phyloP scores from a whole-genome alignment of 2,329 filamentous ascomycete genomes.

The Verticillium isaacii region DNA sequence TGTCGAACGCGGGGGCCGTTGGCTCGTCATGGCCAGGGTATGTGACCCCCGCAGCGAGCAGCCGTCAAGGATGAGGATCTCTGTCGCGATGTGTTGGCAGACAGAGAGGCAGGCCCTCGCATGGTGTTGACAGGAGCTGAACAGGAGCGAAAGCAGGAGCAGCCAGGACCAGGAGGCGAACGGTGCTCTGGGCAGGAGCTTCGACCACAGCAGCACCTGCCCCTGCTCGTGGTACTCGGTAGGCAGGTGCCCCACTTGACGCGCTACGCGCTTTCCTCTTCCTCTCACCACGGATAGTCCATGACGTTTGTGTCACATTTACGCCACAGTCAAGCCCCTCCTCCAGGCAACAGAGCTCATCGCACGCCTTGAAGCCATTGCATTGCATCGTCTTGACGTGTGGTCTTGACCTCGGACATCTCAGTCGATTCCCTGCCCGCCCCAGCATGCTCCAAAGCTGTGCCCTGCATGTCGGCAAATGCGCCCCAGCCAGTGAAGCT shows the following conservation, averaged over 20 bases:
- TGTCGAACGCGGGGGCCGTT: not conserved
- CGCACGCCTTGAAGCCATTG: not conserved
- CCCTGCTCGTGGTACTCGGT: too few relatives aligned
- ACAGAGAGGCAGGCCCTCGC: too few relatives aligned
- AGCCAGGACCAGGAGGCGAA: not conserved
- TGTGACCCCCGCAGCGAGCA: too few relatives aligned
- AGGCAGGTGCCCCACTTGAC: not conserved
- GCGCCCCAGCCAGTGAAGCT: slow-evolving; percentile 70
- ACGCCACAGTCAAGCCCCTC: not conserved
- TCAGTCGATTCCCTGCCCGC: not conserved
- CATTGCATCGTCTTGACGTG: not conserved
- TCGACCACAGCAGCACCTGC: too few relatives aligned
- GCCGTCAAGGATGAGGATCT: too few relatives aligned
- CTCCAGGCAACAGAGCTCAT: not conserved
- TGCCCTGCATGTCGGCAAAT: slow-evolving; percentile 47
- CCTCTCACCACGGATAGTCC: too few relatives aligned
- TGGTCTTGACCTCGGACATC: not conserved
- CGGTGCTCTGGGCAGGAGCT: too few relatives aligned
- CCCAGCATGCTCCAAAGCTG: slow-evolving; percentile 2
- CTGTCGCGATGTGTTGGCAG: too few relatives aligned
- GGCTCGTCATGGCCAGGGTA: not conserved
- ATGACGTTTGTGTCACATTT: not conserved
- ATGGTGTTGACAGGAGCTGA: not conserved
- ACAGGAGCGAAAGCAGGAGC: not conserved
- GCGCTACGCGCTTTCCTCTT: not conserved